phyloP scores from a whole-genome alignment of 805 yeast genomes.

The Saccharomycopsis schoenii region DNA sequence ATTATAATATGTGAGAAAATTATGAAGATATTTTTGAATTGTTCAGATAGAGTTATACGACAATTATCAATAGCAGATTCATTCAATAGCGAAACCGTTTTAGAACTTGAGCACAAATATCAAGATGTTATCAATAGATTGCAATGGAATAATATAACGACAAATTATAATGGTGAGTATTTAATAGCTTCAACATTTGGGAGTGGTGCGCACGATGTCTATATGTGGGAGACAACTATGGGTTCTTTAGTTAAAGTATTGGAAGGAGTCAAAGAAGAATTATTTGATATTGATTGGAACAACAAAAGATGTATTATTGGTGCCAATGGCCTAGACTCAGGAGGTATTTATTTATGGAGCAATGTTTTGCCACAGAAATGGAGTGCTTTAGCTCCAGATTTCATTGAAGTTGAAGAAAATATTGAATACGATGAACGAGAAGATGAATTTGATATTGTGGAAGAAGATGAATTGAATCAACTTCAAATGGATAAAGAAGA shows the following conservation, averaged over 20 bases:
- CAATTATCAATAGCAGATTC: conserved; percentile 43
- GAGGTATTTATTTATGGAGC: conserved; percentile 75
- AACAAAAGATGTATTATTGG: conserved; percentile 61
- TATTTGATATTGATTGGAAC: conserved; percentile 84
- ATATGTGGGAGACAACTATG: conserved; percentile 84
- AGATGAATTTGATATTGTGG: conserved; percentile 80
- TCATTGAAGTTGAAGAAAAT: conserved; percentile 88
- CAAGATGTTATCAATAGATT: conserved; percentile 83
- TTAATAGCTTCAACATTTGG: conserved; percentile 85
- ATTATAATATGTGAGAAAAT: conserved; percentile 48
- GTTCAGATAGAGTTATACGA: conserved; percentile 68
- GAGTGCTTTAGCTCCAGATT: conserved; percentile 96
- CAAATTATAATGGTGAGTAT: conserved; percentile 71
- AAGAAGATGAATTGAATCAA: conserved; percentile 53
- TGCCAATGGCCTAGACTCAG: conserved; percentile 80
- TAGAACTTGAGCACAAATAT: conserved; percentile 69
- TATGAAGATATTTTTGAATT: conserved; percentile 56
- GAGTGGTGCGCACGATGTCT: conserved; percentile 71
- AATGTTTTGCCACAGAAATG: conserved; percentile 80
- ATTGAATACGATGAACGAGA: conserved; percentile 80
- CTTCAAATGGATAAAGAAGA: conserved; percentile 57
- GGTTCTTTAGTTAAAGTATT: conserved; percentile 83
- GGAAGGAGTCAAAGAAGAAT: conserved; percentile 85
- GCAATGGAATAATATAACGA: conserved; percentile 78
- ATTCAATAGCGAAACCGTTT: conserved; percentile 20